Conservation (phyloP, 1,284 basidiomycete species). For the Sanghuangporus sanghuang region DNA sequence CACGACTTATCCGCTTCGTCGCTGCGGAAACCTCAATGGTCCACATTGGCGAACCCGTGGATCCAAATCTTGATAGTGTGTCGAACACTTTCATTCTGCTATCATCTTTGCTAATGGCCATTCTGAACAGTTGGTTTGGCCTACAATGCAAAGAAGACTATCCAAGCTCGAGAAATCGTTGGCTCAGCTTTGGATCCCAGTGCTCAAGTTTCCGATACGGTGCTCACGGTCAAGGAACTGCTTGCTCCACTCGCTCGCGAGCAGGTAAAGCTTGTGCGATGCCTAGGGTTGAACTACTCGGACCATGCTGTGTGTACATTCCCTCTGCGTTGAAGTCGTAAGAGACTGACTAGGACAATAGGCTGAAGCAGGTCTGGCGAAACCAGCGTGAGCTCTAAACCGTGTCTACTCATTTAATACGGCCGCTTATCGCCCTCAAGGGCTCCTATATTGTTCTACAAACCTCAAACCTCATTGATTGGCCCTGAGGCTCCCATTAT, state of each 20-base stretch:
- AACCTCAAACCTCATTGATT: slow-evolving; percentile 68
- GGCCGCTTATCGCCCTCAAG: slow-evolving; percentile 28
- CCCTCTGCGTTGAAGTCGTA: not conserved
- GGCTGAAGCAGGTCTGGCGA: slow-evolving; percentile 61
- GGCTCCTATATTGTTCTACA: slow-evolving; percentile 76
- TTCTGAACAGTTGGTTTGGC: slow-evolving; percentile 61
- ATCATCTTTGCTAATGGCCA: not conserved
- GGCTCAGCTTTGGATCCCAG: slow-evolving; percentile 61
- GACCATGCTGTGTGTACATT: slow-evolving; percentile 64
- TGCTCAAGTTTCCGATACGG: slow-evolving; percentile 53
- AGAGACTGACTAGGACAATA: slow-evolving; percentile 24
- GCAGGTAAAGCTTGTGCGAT: slow-evolving; percentile 65
- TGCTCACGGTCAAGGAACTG: slow-evolving; percentile 66
- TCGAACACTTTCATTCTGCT: not conserved
- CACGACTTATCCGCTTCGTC: slow-evolving; percentile 77
- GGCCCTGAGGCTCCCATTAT: slow-evolving; percentile 61
- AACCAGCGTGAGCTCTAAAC: slow-evolving; percentile 47
- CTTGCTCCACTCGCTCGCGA: slow-evolving; percentile 65
- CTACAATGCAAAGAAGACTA: slow-evolving; percentile 41
- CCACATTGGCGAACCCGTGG: slow-evolving; percentile 75
- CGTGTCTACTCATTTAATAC: not conserved
- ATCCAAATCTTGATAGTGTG: slow-evolving; percentile 59
- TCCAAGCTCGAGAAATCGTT: slow-evolving; percentile 65
- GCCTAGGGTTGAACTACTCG: slow-evolving; percentile 76
- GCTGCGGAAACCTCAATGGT: slow-evolving; percentile 70